Base-by-base conservation (phyloP, 805 yeast genomes). In the Suhomyces kilbournensis region DNA sequence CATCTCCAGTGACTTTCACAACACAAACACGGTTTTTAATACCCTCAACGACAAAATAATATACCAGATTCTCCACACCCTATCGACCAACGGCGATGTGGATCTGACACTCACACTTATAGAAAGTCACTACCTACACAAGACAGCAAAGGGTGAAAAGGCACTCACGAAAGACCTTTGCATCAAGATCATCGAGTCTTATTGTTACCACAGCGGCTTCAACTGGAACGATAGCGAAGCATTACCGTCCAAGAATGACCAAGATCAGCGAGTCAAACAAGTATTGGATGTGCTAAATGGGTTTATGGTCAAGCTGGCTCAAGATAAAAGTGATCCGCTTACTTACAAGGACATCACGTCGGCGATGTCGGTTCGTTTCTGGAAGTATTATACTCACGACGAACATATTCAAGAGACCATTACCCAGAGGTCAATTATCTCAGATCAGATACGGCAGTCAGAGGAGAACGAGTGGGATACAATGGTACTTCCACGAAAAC, bases 51-150 rank as follows among this genome's bases (percentile, higher is more conserved):
- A 66, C 15, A 46, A 53, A 2, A 56, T 66, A 32, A 54, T 71
- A 5, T 52, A 55, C 30, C 64, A 60, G 47, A 64, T 71, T 5
- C 59, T 75, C 25, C 71, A 67, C 32, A 58, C 66, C 0, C 60
- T 75, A 9, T 58, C 75, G 2, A 53, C 61, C 3, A 60, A 68
- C 48, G 79, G 79, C 5, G 79, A 75, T 54, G 70, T 72, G 5
- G 47, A 62, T 14, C 68, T 65, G 65, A 65, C 75, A 1, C 51
- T 72, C 8, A 51, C 61, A 5, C 57, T 74, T 12, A 66, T 75
- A 10, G 77, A 75, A 51, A 57, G 72, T 45, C 75, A 71, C 50
- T 71, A 59, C 53, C 52, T 74, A 6, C 74, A 70, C 53, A 66
- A 66, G 32, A 43, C 60, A 2, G 49, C 69, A 44, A 59, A 53